These are phyloP conservation scores for Leccinum griseonigrum DNA, from an alignment of 1,284 basidiomycete genomes.

Conservation along the genomic window DNA sequence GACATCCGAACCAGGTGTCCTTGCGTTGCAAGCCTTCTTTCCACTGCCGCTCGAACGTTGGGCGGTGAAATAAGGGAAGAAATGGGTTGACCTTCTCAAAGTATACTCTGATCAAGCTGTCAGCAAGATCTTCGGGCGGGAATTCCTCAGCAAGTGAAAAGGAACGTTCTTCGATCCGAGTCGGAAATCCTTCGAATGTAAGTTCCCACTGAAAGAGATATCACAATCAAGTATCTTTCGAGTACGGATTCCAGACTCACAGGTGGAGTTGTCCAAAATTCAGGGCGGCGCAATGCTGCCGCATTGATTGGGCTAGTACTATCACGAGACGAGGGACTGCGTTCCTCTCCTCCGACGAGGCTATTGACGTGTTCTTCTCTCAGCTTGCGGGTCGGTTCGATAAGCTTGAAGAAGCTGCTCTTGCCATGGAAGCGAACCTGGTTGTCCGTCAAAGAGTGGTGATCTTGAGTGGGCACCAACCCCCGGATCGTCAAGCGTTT, in stretches of 20 bases:
- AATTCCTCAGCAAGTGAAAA: slow-evolving; percentile 44
- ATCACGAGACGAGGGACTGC: slow-evolving; percentile 15
- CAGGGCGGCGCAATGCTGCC: slow-evolving; percentile 27
- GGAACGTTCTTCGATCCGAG: slow-evolving; percentile 37
- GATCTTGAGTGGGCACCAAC: slow-evolving; percentile 32
- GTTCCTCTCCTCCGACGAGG: slow-evolving; percentile 20
- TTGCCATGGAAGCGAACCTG: slow-evolving; percentile 59
- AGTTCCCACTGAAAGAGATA: slow-evolving; percentile 53
- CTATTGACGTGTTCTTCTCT: slow-evolving; percentile 46
- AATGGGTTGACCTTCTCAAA: slow-evolving; percentile 58
- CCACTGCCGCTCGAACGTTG: slow-evolving; percentile 65
- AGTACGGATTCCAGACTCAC: slow-evolving; percentile 23
- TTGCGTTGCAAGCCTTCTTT: slow-evolving; percentile 49
- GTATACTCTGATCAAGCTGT: slow-evolving; percentile 60
- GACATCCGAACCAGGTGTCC: slow-evolving; percentile 57
- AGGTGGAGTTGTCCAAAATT: slow-evolving; percentile 38
- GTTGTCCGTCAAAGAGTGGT: slow-evolving; percentile 27
- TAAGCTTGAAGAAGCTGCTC: slow-evolving; percentile 54
- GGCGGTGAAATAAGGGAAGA: slow-evolving; percentile 65
- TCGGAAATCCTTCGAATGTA: slow-evolving; percentile 47
- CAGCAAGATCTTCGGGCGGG: slow-evolving; percentile 57
- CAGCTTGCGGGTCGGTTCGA: slow-evolving; percentile 50
- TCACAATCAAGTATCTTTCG: slow-evolving; percentile 5
- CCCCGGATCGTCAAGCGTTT: slow-evolving; percentile 41
- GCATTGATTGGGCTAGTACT: slow-evolving; percentile 22